Base-by-base conservation (phyloP, 2,329 filamentous ascomycete species). In the Ophiosphaerella narmari region DNA sequence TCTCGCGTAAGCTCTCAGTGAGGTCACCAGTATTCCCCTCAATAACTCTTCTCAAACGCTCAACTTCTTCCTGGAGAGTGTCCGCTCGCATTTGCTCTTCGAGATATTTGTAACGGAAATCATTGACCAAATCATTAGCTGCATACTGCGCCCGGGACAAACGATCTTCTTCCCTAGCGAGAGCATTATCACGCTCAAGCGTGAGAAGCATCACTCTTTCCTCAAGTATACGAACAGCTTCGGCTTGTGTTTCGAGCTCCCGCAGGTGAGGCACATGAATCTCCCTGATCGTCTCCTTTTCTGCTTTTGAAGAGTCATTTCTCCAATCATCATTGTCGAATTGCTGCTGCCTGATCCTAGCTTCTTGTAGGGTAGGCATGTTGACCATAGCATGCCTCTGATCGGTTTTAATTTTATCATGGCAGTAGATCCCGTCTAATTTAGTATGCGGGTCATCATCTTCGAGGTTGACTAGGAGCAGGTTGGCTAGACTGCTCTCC, bases 361-460 rank as follows among this genome's bases (percentile, higher is more conserved):
- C 40, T 4, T 64, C 59, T 14, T 60, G 60, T 24, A 59, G 43
- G 5, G 46, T 44, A 6, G 67, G n/a, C 3, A 52, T 34, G 1
- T 55, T 54, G 34, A 48, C 52, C 63, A 67, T 63, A 0, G 41
- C 43, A 11, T 57, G 51, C 29, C 55, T 64, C 14, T 60, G 54
- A 1, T 50, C 49, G 33, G 54, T 59, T 40, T 59, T 64, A 14
- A 31, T 23, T 11, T 62, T 52, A 7, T 63, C 53, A 16, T 62
- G 62, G 33, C 53, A 61, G 2, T 38, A 46, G 2, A 65, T 46
- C n/a, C 49, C 40, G 7, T 55, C 57, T 2, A 64, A 31, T n/a
- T 53, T 46, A 26, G 36, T 35, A 4, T 33, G 26, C 6, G 42
- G 6, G 2, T 49, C 53, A 6, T 47, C n/a, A 1, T 56, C 40